A percentile compares a stretch with the other conserved stretches of the same genome.
Conservation (phyloP, 2,329 filamentous ascomycete genomes). For the Herpotrichia juniperi region DNA sequence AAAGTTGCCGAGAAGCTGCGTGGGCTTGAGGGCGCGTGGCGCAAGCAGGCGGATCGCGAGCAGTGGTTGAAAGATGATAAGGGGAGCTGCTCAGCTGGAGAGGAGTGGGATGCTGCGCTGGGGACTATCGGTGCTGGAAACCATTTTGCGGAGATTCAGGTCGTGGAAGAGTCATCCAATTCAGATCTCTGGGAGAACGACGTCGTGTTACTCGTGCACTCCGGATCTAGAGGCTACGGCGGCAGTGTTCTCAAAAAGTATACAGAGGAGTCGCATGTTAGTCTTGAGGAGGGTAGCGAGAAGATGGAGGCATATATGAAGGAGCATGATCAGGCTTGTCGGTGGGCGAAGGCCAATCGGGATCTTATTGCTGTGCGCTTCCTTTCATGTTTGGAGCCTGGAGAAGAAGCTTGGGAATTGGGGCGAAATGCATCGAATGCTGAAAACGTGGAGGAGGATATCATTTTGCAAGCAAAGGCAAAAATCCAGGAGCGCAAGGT, state of each 20-base stretch:
- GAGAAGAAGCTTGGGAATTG: slow-evolving; percentile 30
- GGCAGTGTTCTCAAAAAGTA: slow-evolving; percentile 40
- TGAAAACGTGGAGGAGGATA: slow-evolving; percentile 9
- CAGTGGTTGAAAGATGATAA: slow-evolving; percentile 33
- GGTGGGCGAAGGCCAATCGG: slow-evolving; percentile 45
- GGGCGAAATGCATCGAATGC: slow-evolving; percentile 13
- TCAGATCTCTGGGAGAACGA: slow-evolving; percentile 30
- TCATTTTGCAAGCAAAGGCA: slow-evolving; percentile 18
- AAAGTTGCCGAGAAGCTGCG: slow-evolving; percentile 44
- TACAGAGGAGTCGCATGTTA: slow-evolving; percentile 25
- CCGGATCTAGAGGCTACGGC: slow-evolving; percentile 45
- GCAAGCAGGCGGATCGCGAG: slow-evolving; percentile 26
- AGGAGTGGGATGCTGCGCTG: slow-evolving; percentile 38
- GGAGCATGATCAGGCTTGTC: slow-evolving; percentile 44
- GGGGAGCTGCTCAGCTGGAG: slow-evolving; percentile 30
- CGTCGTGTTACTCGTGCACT: slow-evolving; percentile 46
- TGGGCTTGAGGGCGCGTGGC: slow-evolving; percentile 45
- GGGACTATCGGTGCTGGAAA: slow-evolving; percentile 49
- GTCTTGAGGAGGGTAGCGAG: slow-evolving; percentile 30
- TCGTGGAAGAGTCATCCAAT: slow-evolving; percentile 36
- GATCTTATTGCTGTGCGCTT: slow-evolving; percentile 49
- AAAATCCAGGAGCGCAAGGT: slow-evolving; percentile 35
- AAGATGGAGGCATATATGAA: slow-evolving; percentile 37
- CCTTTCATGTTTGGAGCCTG: slow-evolving; percentile 40
- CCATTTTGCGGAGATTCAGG: slow-evolving; percentile 48